phyloP scores from a whole-genome alignment of 2,329 filamentous ascomycete genomes.

The Colletotrichum lupini region DNA sequence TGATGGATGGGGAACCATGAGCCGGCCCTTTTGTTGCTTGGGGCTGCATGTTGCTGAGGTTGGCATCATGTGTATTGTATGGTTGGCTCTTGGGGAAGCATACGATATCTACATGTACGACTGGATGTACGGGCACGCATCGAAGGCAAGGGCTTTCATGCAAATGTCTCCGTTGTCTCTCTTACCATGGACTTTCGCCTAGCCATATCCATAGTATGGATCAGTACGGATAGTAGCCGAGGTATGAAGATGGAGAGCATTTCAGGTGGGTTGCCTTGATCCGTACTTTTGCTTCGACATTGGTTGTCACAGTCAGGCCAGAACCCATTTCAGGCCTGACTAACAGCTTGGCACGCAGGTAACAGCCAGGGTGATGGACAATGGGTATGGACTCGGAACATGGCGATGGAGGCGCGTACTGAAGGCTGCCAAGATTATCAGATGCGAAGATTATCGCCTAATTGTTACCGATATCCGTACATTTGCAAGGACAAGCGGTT shows the following conservation, averaged over 20 bases:
- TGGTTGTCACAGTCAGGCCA: constrained; percentile 18
- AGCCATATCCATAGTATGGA: not conserved
- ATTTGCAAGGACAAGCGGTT: not conserved
- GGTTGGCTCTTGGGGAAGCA: not conserved
- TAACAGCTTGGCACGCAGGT: constrained; percentile 6
- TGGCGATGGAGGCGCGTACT: not conserved
- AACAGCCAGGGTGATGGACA: not conserved
- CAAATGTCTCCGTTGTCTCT: constrained; percentile 4
- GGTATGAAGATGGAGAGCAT: not conserved
- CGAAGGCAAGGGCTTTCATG: not conserved
- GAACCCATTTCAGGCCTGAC: constrained; percentile 24
- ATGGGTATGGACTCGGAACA: too few relatives aligned
- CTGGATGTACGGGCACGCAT: not conserved
- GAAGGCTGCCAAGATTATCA: not conserved
- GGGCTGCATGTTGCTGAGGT: not conserved
- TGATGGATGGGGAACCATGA: not conserved
- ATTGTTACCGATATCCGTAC: not conserved
- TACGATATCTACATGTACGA: not conserved
- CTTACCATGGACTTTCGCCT: not conserved
- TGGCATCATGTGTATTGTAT: not conserved
- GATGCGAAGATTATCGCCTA: too few relatives aligned
- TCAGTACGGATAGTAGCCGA: not conserved
- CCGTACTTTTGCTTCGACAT: too few relatives aligned
- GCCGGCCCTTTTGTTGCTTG: not conserved
- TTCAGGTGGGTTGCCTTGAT: too few relatives aligned